Base-by-base conservation (phyloP, 2,329 filamentous ascomycete species). In the Fusarium goolgardi region DNA sequence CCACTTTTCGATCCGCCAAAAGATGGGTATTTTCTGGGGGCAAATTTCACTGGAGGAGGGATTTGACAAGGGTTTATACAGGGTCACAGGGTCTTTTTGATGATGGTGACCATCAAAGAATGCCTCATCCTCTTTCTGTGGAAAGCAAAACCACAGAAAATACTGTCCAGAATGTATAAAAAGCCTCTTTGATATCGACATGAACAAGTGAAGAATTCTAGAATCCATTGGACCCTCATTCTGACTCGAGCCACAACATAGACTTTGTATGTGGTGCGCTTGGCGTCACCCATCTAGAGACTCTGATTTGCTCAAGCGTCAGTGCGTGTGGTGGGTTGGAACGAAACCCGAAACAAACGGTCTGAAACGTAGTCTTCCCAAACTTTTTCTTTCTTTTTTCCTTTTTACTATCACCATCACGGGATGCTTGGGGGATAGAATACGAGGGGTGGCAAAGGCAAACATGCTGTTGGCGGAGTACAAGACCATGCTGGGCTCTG, bases 301-400 rank as follows among this genome's bases (percentile, higher is more conserved):
- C 59, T 64, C 47, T 52, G 40, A 64, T 64, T 64, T 46, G 59
- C 29, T 39, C 37, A 31, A 59, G 31, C 25, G 44, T 64, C 52
- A 45, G 44, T 45, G 51, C 47, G 47, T 50, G 32, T 50, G 37
- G 43, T 43, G 40, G 55, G 69, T 63, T 59, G 62, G 65, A 69
- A 63, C 66, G 66, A 66, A 69, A 63, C 66, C 47, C 63, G 46
- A 69, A 70, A 69, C 58, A 69, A 55, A 69, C 53, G 46, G 53
- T 67, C 66, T 69, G 66, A 69, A 69, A 69, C 66, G 35, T 41
- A 35, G 62, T 54, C 66, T 69, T 41, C 8, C 12, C 13, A 52
- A 51, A 29, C n/a, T 13, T 34, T 20, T 6, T 23, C 49, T 23
- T 52, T 40, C 43, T n/a, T 20, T 34, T 37, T 3, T 34, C 18